These are phyloP conservation scores for Crotalaria pallida DNA, from an alignment of 306 rosid species.

Conservation along the genomic window DNA sequence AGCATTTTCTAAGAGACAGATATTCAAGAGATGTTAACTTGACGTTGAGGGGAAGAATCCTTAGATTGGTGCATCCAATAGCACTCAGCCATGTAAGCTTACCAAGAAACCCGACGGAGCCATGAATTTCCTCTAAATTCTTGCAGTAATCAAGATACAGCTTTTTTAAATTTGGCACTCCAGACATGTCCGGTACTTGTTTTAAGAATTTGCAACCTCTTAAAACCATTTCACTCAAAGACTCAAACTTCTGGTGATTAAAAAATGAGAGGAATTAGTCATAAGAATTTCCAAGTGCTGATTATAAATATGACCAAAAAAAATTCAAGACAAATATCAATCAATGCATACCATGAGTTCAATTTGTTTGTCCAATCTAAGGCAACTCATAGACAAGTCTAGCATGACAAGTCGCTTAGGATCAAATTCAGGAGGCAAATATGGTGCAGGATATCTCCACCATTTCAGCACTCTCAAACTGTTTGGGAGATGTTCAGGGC, in stretches of 20 bases:
- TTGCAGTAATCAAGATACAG: neutral
- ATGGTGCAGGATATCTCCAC: neutral
- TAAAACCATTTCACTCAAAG: neutral
- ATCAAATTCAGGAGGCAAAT: slow-evolving; percentile 4
- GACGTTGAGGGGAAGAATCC: neutral
- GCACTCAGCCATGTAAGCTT: neutral
- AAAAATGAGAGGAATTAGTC: neutral
- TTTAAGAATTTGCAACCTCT: neutral
- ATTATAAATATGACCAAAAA: neutral
- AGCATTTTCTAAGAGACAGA: neutral
- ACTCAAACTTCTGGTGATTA: neutral
- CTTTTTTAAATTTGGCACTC: neutral
- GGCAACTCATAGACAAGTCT: slow-evolving; percentile 3
- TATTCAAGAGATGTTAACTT: neutral
- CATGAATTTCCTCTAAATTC: slow-evolving; percentile 4
- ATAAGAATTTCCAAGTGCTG: neutral
- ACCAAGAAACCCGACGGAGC: slow-evolving; percentile 2
- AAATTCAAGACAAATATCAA: neutral
- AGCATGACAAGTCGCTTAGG: neutral
- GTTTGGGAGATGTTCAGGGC: neutral
- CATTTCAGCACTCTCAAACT: slow-evolving; percentile 13
- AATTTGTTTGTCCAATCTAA: neutral
- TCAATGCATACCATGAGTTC: neutral
- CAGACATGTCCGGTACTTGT: slow-evolving; percentile 12
- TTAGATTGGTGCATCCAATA: neutral